A percentile compares a stretch with the other conserved stretches of the same genome.
phyloP scores from a whole-genome alignment of 441 rosid species.

The Corymbia calophylla region DNA sequence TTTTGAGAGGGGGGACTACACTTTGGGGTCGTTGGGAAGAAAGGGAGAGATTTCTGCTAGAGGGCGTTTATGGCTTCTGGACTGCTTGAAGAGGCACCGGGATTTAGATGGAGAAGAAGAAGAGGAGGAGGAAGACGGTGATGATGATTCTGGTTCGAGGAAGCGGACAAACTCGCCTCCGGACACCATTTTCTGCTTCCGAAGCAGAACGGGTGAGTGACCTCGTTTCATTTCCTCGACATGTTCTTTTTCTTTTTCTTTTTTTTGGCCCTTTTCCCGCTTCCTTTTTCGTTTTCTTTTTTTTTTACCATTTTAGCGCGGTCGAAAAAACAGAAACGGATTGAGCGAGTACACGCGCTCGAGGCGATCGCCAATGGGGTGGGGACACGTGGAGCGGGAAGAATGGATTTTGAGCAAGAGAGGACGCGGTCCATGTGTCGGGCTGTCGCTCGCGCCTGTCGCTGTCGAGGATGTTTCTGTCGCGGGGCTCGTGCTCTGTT shows the following conservation, averaged over 20 bases:
- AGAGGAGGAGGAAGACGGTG: neutral
- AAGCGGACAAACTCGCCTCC: neutral
- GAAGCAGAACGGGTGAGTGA: neutral
- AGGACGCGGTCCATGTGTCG: neutral
- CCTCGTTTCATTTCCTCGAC: neutral
- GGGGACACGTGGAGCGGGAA: neutral
- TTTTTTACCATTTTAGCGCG: fast-evolving
- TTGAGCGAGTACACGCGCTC: neutral
- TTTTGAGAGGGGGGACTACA: neutral
- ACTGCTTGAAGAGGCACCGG: neutral
- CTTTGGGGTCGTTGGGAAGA: neutral
- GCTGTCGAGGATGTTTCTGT: neutral
- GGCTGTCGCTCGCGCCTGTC: neutral
- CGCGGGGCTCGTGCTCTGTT: neutral
- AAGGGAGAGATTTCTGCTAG: neutral
- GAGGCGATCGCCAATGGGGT: neutral
- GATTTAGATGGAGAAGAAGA: neutral
- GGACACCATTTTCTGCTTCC: neutral
- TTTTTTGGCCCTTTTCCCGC: neutral
- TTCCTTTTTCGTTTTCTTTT: neutral
- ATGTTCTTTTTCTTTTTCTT: neutral
- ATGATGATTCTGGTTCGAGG: neutral
- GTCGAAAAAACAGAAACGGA: neutral
- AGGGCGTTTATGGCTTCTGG: neutral
- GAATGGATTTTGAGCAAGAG: neutral